Percentiles rank a stretch among this genome's conserved stretches.
Conservation (phyloP, 495 filamentous ascomycete species). For the Aspergillus sclerotiicarbonarius region DNA sequence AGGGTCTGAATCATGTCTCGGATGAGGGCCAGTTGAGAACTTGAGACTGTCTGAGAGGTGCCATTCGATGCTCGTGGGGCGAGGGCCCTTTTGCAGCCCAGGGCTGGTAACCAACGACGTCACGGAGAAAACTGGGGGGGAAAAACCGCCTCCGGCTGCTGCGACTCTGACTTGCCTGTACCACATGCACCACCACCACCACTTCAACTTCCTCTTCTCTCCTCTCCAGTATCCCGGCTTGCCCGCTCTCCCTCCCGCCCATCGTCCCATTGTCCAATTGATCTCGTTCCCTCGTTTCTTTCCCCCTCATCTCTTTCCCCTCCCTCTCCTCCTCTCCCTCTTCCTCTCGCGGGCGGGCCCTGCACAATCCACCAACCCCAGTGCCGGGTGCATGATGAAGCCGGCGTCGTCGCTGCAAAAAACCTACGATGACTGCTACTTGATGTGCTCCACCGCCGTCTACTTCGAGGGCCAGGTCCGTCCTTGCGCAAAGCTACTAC, state of each 20-base stretch:
- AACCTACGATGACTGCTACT: conserved; percentile 94
- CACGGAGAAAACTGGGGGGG: conserved; percentile 34
- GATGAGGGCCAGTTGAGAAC: too few relatives aligned
- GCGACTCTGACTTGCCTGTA: background rate
- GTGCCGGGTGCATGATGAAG: conserved; percentile 63
- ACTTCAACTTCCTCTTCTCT: background rate
- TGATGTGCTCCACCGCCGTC: conserved; percentile 90
- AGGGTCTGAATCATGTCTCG: too few relatives aligned
- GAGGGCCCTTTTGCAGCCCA: background rate
- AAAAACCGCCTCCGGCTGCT: background rate
- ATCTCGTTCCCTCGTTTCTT: conserved; percentile 19
- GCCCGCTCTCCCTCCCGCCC: too few relatives aligned
- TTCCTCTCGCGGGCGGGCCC: conserved; percentile 24
- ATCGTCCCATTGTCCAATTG: conserved; percentile 10
- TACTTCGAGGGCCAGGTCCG: conserved; percentile 88
- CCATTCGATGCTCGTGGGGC: background rate
- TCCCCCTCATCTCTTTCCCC: background rate
- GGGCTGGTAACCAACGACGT: conserved; percentile 38
- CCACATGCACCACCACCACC: background rate
- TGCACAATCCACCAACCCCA: conserved; percentile 15
- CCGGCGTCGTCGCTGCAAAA: conserved; percentile 83
- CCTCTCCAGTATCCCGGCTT: background rate
- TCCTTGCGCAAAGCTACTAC: conserved; percentile 1
- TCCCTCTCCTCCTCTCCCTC: conserved; percentile 7
- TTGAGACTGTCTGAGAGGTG: too few relatives aligned